Evolutionary conservation across 768 basidiomycete genomes (phyloP), one percentile per base, ranked within the genome.

Genomic region (Punctularia strigosozonata): DNA sequence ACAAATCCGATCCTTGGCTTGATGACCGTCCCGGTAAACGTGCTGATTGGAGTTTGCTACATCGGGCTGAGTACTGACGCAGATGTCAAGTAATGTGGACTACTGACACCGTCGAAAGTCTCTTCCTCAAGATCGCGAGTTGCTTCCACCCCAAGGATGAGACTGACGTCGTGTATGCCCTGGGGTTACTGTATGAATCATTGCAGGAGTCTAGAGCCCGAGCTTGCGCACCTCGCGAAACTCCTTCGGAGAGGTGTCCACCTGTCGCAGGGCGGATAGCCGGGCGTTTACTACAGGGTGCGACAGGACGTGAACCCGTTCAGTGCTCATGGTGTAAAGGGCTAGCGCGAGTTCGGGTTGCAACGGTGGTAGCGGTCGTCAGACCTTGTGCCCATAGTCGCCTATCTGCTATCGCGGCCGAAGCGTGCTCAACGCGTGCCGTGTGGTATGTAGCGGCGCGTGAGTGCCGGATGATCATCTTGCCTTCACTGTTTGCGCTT

Each of bases 61-160:
- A 10, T 34, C 30, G 23, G 31, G 30, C 18, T 10, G 5, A 12
- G 23, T 14, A 33, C 14, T 25, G 26, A 22, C 3, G 25, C n/a
- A 13, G 6, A 25, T n/a, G 41, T 13, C n/a, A n/a, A n/a, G n/a
- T n/a, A n/a, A n/a, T n/a, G n/a, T n/a, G n/a, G n/a, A n/a, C 18
- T 15, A 54, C 77, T 46, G 58, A 88, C 87, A 25, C 77, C 83
- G 32, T 69, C 50, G 48, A 87, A 79, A 0, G 63, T 52, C 32
- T 68, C 66, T 49, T 80, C 66, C 51, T 80, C 74, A 2, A 92
- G 64, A 36, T 67, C 65, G 17, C 79, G 69, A 14, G 75, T 77
- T 2, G 90, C 85, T 55, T 92, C 90, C 38, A 88, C 73, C n/a
- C 81, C 90, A 22, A 94, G 56, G 36, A 90, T 68, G 37, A 80